A percentile compares a stretch with the other conserved stretches of the same genome.
Conservation (phyloP, 1,284 basidiomycete genomes). For the Vanrija sp. region DNA sequence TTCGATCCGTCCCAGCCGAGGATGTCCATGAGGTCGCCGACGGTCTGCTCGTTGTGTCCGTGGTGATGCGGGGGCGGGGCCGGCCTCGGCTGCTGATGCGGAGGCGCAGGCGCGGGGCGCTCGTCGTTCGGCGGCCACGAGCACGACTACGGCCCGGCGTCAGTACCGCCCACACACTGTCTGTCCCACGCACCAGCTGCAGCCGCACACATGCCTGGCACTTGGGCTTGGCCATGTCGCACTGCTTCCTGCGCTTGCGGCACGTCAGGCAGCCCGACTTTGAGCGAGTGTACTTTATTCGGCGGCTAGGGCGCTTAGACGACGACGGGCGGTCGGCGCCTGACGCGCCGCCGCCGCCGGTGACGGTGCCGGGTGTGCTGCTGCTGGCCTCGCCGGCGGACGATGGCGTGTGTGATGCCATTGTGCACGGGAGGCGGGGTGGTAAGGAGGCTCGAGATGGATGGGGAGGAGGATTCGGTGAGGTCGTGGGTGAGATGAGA, state of each 20-base stretch:
- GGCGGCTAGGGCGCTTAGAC: too few relatives aligned
- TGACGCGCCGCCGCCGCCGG: too few relatives aligned
- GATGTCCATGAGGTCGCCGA: constrained; percentile 17
- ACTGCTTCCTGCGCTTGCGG: constrained; percentile 27
- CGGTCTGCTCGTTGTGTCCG: background rate
- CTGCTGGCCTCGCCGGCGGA: too few relatives aligned
- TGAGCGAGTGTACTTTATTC: constrained; percentile 21
- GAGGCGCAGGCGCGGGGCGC: background rate
- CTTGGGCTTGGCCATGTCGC: constrained; percentile 23
- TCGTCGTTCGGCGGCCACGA: constrained; percentile 20
- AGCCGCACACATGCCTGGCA: constrained; percentile 27
- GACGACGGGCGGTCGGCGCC: too few relatives aligned
- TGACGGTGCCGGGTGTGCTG: too few relatives aligned
- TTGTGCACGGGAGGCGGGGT: too few relatives aligned
- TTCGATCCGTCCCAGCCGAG: constrained; percentile 6
- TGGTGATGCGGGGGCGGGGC: background rate
- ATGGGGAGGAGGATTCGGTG: too few relatives aligned
- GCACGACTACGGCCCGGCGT: constrained; percentile 17
- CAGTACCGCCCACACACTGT: too few relatives aligned
- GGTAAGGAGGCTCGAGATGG: too few relatives aligned
- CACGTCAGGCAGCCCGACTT: constrained; percentile 27
- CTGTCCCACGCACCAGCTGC: constrained; percentile 14
- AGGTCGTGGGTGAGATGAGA: too few relatives aligned
- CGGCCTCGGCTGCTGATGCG: background rate
- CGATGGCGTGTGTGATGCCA: too few relatives aligned